phyloP scores from a whole-genome alignment of 192 early-diverging fungal species.

The Entomortierella beljakovae region DNA sequence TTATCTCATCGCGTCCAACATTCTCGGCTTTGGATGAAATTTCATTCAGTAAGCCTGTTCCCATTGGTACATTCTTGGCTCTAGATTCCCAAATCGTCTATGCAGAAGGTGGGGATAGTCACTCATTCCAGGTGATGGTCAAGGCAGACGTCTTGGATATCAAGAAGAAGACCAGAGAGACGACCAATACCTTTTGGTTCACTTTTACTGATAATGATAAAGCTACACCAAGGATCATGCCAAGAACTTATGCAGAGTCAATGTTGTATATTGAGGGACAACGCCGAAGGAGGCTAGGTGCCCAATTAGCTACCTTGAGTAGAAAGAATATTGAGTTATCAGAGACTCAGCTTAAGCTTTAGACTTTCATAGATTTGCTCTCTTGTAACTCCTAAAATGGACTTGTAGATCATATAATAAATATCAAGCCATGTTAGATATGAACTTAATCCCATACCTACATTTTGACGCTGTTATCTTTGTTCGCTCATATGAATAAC shows the following conservation, averaged over 20 bases:
- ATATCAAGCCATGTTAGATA: too few species aligned
- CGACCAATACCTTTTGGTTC: slow-evolving; percentile 91
- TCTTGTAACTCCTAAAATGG: too few species aligned
- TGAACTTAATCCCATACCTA: too few species aligned
- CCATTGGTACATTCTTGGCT: slow-evolving; percentile 81
- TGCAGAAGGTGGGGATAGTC: slow-evolving; percentile 64
- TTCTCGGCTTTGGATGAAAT: slow-evolving; percentile 80
- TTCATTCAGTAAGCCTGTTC: slow-evolving; percentile 86
- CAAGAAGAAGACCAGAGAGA: slow-evolving; percentile 64
- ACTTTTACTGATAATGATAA: slow-evolving; percentile 67
- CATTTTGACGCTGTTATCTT: too few species aligned
- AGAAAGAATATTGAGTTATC: slow-evolving; percentile 23
- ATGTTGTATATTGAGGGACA: slow-evolving; percentile 86
- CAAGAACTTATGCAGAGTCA: slow-evolving; percentile 85
- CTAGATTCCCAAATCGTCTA: slow-evolving; percentile 85
- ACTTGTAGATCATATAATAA: too few species aligned
- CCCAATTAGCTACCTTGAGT: slow-evolving; percentile 27
- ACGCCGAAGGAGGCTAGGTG: slow-evolving; percentile 58
- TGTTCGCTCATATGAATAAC: too few species aligned
- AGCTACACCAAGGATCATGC: slow-evolving; percentile 72
- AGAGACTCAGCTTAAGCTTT: not conserved
- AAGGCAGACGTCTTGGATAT: slow-evolving; percentile 85
- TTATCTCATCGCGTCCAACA: slow-evolving; percentile 66
- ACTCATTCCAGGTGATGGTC: slow-evolving; percentile 76
- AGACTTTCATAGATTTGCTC: too few species aligned